A percentile compares a stretch with the other conserved stretches of the same genome.
phyloP scores from a whole-genome alignment of 805 yeast species.

The Saccharomyces paradoxus region DNA sequence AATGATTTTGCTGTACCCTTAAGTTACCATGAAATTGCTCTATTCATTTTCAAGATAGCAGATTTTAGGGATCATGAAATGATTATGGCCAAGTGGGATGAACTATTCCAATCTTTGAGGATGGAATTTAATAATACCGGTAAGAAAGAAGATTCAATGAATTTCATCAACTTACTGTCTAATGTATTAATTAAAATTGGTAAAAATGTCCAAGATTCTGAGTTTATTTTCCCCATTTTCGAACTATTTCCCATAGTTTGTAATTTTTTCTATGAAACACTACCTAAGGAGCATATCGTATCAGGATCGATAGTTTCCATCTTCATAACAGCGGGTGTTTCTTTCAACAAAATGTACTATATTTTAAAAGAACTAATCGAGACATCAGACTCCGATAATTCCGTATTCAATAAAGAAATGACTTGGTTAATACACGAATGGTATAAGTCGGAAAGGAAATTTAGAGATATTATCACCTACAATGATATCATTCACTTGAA shows the following conservation, averaged over 20 bases:
- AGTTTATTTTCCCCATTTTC: slow-evolving; percentile 71
- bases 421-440: slow-evolving; percentile 54
- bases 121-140: slow-evolving; percentile 21
- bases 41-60: slow-evolving; percentile 70
- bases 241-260: slow-evolving; percentile 60
- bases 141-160: slow-evolving; percentile 25
- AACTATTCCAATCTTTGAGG: slow-evolving; percentile 48
- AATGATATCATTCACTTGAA: slow-evolving; percentile 39
- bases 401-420: slow-evolving; percentile 50
- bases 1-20: slow-evolving; percentile 82
- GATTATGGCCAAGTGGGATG: slow-evolving; percentile 72
- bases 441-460: slow-evolving; percentile 56
- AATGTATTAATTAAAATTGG: slow-evolving; percentile 45
- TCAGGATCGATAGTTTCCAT: slow-evolving; percentile 53
- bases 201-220: slow-evolving; percentile 54
- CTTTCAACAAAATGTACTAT: slow-evolving; percentile 58
- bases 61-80: slow-evolving; percentile 82
- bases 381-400: slow-evolving; percentile 45
- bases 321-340: slow-evolving; percentile 55
- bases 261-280: slow-evolving; percentile 41
- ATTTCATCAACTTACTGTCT: slow-evolving; percentile 33
- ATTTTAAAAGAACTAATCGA: slow-evolving; percentile 55
- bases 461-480: slow-evolving; percentile 47
- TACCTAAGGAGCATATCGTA: slow-evolving; percentile 33
- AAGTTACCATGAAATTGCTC: slow-evolving; percentile 76